Conservation (phyloP, 257 asterid species). For the Striga asiatica region DNA sequence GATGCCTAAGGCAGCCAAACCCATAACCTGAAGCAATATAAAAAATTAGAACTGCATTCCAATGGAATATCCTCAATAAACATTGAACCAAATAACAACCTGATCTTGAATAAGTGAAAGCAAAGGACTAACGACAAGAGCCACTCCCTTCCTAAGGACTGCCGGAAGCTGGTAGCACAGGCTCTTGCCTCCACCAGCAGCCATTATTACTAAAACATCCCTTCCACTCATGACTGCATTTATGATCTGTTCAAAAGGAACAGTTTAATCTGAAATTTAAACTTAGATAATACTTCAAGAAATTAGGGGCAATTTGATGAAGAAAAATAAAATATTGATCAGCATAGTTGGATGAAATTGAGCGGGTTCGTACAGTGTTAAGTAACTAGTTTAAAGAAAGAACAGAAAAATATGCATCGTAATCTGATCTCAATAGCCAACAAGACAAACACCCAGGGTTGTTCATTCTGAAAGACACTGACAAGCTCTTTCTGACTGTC, state of each 20-base stretch:
- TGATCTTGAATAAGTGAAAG: conserved; percentile 97
- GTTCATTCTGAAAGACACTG: neutral
- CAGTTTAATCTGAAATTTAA: conserved; percentile 2
- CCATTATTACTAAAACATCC: conserved; percentile 94
- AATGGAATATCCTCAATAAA: neutral
- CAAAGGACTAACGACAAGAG: conserved; percentile 91
- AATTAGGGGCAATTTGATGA: neutral
- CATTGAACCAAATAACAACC: conserved; percentile 24
- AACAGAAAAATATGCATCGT: neutral
- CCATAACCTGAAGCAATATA: conserved; percentile 65
- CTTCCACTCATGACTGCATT: conserved; percentile 78
- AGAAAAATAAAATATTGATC: neutral
- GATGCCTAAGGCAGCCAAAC: conserved; percentile 83
- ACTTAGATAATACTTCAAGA: neutral
- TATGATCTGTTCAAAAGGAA: conserved; percentile 44
- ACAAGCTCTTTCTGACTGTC: conserved; percentile 1
- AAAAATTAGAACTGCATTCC: conserved; percentile 15
- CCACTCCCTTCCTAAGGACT: conserved; percentile 66
- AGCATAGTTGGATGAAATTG: neutral
- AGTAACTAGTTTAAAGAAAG: neutral
- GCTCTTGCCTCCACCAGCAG: conserved; percentile 99
- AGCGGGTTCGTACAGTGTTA: too few relatives aligned
- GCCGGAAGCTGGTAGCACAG: conserved; percentile 98
- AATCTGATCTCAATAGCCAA: neutral
- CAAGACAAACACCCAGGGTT: neutral